Evolutionary conservation across 1,284 basidiomycete genomes (phyloP), one percentile per base, ranked within the genome.

Genomic region (Uromyces viciae-fabae): DNA sequence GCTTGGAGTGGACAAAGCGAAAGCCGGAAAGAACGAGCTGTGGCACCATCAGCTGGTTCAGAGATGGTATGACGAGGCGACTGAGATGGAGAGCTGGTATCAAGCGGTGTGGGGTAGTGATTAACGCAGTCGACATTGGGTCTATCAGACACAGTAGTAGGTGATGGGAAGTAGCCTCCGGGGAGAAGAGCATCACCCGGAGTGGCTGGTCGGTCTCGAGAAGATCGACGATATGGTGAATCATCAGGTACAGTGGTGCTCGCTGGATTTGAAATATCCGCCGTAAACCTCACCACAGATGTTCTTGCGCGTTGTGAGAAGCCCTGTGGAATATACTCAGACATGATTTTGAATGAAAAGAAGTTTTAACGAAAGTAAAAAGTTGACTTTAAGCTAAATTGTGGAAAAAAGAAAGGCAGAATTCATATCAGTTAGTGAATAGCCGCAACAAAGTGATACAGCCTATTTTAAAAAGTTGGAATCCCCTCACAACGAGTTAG

Each of bases 281-380:
- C 64, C 42, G 76, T 54, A 36, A 78, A 78, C 54, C 76, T n/a
- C 22, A 78, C 76, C 22, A 78, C 76, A 42, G 76, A 78, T 36
- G 64, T 78, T 43, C 64, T 40, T 19, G 64, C 64, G 4, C 76
- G 76, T 22, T 78, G 46, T 42, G 66, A 15, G 22, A 71, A 49
- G 3, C 46, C 71, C 43, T 62, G 28, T n/a, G 64, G 17, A 22
- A 69, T 52, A 58, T 31, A 36, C 54, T 31, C 76, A 38, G 76
- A 78, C 76, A 78, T 78, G n/a, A 42, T 71, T n/a, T n/a, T n/a
- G n/a, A n/a, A n/a, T n/a, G n/a, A n/a, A n/a, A n/a, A n/a, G n/a
- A n/a, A n/a, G n/a, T n/a, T n/a, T n/a, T n/a, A n/a, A n/a, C n/a
- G n/a, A n/a, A n/a, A n/a, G n/a, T n/a, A n/a, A n/a, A n/a, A n/a